Percentiles rank a stretch among this genome's conserved stretches.
Evolutionary conservation across 257 asterid genomes (phyloP).

Genomic region (Echites panduratus): DNA sequence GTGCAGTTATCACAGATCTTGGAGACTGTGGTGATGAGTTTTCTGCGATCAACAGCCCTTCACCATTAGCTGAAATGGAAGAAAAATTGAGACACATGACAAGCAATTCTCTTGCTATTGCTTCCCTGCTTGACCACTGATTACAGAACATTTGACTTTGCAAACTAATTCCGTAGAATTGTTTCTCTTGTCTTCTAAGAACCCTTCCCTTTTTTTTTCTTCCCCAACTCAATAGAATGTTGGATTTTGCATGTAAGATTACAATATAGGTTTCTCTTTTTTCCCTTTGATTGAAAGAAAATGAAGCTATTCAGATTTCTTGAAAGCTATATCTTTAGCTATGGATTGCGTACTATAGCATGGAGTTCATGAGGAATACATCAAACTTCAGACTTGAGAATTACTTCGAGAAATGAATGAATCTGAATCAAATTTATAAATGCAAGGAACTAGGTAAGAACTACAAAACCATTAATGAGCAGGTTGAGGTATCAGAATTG

Average conservation of each 20-base stretch:
- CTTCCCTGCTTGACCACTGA: slow-evolving; percentile 10
- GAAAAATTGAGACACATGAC: slow-evolving; percentile 43
- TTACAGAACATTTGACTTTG: background rate
- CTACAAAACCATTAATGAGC: no score
- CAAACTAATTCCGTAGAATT: background rate
- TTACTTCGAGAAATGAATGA: background rate
- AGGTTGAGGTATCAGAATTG: no score
- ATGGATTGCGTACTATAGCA: background rate
- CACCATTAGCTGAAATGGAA: slow-evolving; percentile 18
- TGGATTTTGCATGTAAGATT: background rate
- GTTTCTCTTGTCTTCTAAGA: background rate
- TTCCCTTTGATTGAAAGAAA: background rate
- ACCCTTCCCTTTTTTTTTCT: background rate
- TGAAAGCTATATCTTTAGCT: background rate
- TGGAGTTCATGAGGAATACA: background rate
- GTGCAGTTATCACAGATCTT: slow-evolving; percentile 38
- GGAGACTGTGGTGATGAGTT: slow-evolving; percentile 45
- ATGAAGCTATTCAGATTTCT: background rate
- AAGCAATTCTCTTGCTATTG: slow-evolving; percentile 43
- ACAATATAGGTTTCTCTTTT: no score
- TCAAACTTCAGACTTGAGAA: background rate
- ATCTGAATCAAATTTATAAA: no score
- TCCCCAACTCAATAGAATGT: background rate
- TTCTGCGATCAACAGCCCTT: slow-evolving; percentile 2
- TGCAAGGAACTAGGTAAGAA: no score